Evolutionary conservation across 1,139 yeast species (phyloP), one percentile per base, ranked within the genome.

Genomic region (Yueomyces sp.): DNA sequence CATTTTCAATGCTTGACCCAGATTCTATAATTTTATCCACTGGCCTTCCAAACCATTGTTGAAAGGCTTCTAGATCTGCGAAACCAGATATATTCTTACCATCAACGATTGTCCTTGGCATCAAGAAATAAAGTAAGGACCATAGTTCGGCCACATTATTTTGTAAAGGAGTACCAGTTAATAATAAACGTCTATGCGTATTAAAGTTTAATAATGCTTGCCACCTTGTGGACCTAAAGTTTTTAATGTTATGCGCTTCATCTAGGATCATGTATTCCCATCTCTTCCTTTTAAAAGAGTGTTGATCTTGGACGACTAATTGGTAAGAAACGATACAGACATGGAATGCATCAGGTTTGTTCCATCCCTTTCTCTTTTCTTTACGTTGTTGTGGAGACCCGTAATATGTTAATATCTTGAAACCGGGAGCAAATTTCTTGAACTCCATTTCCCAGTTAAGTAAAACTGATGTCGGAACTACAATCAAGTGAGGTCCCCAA

Each of bases 371-470:
- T 54, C 99, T 77, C 57, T 93, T 93, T 52, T 84, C 93, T 40
- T 91, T 91, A 57, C 99, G 79, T 60, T 93, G 97, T 56, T 85
- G 95, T 0, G 97, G 98, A n/a, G 93, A 81, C 0, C 99, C 99
- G 57, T 91, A 93, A 60, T 93, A 93, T 0, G 98, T 91, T 60
- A 93, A 62, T 1, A 93, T 94, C 60, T 93, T 91, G 62, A 93
- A 83, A 0, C 98, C 99, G 0, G 99, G 99, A 1, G 97, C 97
- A 69, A 93, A 93, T 53, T 95, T 78, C 58, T 91, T 93, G 66
- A 93, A 89, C 60, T 93, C 99, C 96, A 91, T 89, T 61, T 93
- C 99, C 99, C 99, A 93, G 60, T 93, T 93, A 44, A 93, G 76
- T 81, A 93, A 80, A n/a, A 93, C 99, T 25, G 96, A 86, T 0